A percentile compares a stretch with the other conserved stretches of the same genome.
These are phyloP conservation scores for Daldinia childiae DNA, from an alignment of 495 filamentous ascomycete genomes.

Conservation along the genomic window DNA sequence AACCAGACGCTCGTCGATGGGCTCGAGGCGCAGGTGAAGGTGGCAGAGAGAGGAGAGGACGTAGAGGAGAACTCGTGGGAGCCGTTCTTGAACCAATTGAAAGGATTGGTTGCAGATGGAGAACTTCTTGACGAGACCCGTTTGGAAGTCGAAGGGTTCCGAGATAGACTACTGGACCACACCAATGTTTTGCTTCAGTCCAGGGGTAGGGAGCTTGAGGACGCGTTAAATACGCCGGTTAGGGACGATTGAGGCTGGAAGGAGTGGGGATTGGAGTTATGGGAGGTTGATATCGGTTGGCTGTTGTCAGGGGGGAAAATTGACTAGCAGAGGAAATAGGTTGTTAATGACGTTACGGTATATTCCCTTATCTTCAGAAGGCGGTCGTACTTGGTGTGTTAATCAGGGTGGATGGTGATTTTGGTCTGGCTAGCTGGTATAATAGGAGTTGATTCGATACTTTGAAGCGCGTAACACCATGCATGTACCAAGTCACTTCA, in stretches of 20 bases:
- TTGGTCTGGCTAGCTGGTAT: background rate
- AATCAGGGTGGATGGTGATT: too few species aligned
- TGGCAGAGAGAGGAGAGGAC: constrained; percentile 9
- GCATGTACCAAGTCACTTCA: background rate
- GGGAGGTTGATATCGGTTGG: background rate
- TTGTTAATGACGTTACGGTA: background rate
- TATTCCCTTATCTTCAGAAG: background rate
- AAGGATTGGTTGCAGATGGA: constrained; percentile 7
- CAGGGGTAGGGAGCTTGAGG: constrained; percentile 6
- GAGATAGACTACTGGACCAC: constrained; percentile 6
- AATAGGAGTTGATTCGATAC: background rate
- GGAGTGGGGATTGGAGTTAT: background rate
- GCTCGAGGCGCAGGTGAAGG: constrained; percentile 15
- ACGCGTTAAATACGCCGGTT: constrained; percentile 8
- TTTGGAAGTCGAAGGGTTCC: constrained; percentile 6
- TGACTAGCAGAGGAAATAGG: background rate
- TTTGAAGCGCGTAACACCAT: too few species aligned
- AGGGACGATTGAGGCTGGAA: constrained; percentile 1
- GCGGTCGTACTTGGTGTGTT: background rate
- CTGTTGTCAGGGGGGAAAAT: background rate
- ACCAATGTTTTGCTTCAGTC: constrained; percentile 2
- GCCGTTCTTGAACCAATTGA: constrained; percentile 22
- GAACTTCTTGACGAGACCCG: constrained; percentile 13
- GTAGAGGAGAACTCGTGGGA: constrained; percentile 19
- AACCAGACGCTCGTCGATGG: constrained; percentile 24